A percentile compares a stretch with the other conserved stretches of the same genome.
These are phyloP conservation scores for Sporisorium scitamineum DNA, from an alignment of 1,284 basidiomycete species.

Conservation along the genomic window DNA sequence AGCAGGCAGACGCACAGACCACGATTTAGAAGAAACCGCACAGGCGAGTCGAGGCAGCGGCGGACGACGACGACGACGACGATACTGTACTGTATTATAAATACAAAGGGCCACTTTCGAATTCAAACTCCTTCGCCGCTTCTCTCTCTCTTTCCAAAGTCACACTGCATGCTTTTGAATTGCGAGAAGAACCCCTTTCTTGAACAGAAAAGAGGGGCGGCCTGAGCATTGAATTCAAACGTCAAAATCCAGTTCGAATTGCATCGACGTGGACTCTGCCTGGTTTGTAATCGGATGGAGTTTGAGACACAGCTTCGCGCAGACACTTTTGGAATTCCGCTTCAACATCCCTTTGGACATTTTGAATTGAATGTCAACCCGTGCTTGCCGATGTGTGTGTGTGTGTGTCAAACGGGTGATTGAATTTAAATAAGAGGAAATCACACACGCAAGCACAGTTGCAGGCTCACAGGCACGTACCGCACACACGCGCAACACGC, in stretches of 20 bases:
- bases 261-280: constrained; percentile 11
- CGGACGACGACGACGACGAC: background rate
- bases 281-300: background rate
- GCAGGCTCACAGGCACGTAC: no score
- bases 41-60: background rate
- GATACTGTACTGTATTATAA: no score
- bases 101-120: background rate
- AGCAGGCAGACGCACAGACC: constrained; percentile 30
- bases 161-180: constrained; percentile 1
- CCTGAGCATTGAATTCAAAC: constrained; percentile 24
- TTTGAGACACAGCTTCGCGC: background rate
- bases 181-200: background rate
- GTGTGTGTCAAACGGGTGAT: no score
- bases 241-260: background rate
- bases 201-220: constrained; percentile 10
- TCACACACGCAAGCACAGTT: background rate
- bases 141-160: background rate
- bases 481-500: no score
- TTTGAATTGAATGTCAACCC: constrained; percentile 1
- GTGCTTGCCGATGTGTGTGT: no score
- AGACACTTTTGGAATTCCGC: background rate
- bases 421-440: no score
- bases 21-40: constrained; percentile 39
- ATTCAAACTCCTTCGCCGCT: constrained; percentile 22
- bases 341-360: constrained; percentile 18